phyloP scores from a whole-genome alignment of 345 rosid genomes.

The Salix exigua region DNA sequence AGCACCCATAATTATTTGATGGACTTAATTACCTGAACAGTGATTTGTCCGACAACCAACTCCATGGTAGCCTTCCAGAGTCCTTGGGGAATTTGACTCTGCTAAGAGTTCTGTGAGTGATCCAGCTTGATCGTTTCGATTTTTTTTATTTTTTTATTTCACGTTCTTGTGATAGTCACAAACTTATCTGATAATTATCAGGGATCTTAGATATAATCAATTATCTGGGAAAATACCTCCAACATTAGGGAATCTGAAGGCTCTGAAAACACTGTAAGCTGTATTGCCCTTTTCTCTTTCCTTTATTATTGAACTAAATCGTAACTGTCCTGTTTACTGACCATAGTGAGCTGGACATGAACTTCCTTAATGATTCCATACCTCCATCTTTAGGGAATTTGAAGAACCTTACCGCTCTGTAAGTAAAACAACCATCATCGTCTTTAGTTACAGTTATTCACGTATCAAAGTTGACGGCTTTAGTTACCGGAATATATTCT shows the following conservation, averaged over 20 bases:
- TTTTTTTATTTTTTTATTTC: no score
- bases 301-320: no score
- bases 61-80: background rate
- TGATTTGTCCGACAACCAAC: background rate
- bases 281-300: no score
- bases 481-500: background rate
- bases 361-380: constrained; percentile 5
- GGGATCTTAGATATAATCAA: accelerated
- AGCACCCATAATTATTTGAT: background rate
- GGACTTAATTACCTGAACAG: background rate
- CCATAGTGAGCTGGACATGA: background rate
- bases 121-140: no score
- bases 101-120: no score
- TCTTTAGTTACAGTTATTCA: background rate
- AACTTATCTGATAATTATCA: no score
- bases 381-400: constrained; percentile 8
- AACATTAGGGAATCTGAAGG: background rate
- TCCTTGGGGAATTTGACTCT: background rate
- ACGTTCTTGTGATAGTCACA: no score
- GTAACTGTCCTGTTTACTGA: background rate
- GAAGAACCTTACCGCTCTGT: background rate
- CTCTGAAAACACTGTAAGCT: background rate
- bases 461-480: background rate
- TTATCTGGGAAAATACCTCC: no score
- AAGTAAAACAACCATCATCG: background rate